Conservation (phyloP, 2,329 filamentous ascomycete genomes). For the Microcera coccophila region DNA sequence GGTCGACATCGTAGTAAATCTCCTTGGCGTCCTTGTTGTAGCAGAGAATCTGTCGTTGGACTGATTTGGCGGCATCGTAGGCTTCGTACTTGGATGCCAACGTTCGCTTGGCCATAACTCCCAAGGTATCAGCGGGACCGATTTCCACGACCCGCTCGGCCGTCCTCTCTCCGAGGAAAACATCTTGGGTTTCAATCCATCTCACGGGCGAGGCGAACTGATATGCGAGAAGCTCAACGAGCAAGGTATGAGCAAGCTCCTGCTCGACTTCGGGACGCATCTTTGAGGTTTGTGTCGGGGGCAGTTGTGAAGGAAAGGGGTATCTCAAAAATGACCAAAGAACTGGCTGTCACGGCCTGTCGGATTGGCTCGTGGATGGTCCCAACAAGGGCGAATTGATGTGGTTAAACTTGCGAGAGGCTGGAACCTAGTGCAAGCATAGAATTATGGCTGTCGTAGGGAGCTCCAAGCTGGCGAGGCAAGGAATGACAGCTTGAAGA, state of each 20-base stretch:
- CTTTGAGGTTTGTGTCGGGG: conserved; percentile 38
- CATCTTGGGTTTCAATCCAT: conserved; percentile 99
- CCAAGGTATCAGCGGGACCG: conserved; percentile 92
- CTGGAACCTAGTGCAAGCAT: conserved; percentile 23
- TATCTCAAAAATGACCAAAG: conserved; percentile 29
- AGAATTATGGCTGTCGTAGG: conserved; percentile 23
- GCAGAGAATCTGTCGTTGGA: conserved; percentile 95
- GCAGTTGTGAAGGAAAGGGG: conserved; percentile 25
- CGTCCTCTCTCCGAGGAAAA: conserved; percentile 91
- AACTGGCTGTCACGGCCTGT: conserved; percentile 21
- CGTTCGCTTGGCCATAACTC: conserved; percentile 95
- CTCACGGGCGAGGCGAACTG: conserved; percentile 97
- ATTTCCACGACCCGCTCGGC: conserved; percentile 98
- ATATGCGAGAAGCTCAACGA: conserved; percentile 97
- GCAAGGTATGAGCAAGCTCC: conserved; percentile 95
- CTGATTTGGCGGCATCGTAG: conserved; percentile 93
- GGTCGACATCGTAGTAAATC: conserved; percentile 98
- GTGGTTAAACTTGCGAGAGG: conserved; percentile 23
- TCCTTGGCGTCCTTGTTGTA: conserved; percentile 99
- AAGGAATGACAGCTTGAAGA: conserved; percentile 22
- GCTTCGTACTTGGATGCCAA: conserved; percentile 97
- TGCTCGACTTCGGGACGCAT: conserved; percentile 99
- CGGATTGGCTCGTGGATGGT: conserved; percentile 19
- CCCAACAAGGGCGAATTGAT: conserved; percentile 11
- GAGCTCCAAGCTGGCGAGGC: conserved; percentile 23